Evolutionary conservation across 2,329 filamentous ascomycete genomes (phyloP).

Genomic region (Blumeriella jaapii): DNA sequence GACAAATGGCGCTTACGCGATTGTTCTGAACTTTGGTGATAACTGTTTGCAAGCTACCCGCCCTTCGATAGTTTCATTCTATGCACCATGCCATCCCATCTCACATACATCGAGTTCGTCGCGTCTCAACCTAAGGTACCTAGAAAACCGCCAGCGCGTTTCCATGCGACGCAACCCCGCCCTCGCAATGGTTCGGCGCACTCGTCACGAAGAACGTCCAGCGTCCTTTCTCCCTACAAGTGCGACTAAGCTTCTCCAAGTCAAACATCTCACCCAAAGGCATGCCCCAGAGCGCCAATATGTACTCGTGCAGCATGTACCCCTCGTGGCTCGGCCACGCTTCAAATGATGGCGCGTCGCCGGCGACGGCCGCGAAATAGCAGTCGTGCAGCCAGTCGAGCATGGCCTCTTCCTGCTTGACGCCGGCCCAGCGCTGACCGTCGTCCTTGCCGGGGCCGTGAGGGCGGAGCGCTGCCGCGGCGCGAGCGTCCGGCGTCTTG

Average conservation of each 20-base stretch:
- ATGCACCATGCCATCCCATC: too few relatives aligned
- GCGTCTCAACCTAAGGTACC: too few relatives aligned
- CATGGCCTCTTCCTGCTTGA: conserved; percentile 35
- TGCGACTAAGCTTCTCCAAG: conserved; percentile 24
- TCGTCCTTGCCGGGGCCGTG: conserved; percentile 29
- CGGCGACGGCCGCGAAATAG: conserved; percentile 33
- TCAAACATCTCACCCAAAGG: conserved; percentile 27
- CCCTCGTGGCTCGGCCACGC: conserved; percentile 23
- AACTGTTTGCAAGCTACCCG: too few relatives aligned
- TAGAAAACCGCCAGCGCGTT: conserved; percentile 36
- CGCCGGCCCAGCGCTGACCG: conserved; percentile 32
- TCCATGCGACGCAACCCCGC: conserved; percentile 37
- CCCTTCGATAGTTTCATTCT: too few relatives aligned
- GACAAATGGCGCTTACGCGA: too few relatives aligned
- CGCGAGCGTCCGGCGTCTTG: conserved; percentile 28
- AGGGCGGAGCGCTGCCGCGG: conserved; percentile 29
- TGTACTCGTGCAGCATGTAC: conserved; percentile 25
- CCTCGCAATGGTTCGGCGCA: conserved; percentile 32
- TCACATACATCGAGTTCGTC: too few relatives aligned
- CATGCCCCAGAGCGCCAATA: conserved; percentile 26
- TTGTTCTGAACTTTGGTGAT: too few relatives aligned
- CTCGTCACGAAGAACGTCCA: conserved; percentile 27
- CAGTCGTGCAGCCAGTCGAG: conserved; percentile 33
- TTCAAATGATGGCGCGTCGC: conserved; percentile 34
- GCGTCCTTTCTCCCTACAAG: conserved; percentile 22